phyloP scores from a whole-genome alignment of 73 alveolate genomes.

The Tetrahymena thermophila region DNA sequence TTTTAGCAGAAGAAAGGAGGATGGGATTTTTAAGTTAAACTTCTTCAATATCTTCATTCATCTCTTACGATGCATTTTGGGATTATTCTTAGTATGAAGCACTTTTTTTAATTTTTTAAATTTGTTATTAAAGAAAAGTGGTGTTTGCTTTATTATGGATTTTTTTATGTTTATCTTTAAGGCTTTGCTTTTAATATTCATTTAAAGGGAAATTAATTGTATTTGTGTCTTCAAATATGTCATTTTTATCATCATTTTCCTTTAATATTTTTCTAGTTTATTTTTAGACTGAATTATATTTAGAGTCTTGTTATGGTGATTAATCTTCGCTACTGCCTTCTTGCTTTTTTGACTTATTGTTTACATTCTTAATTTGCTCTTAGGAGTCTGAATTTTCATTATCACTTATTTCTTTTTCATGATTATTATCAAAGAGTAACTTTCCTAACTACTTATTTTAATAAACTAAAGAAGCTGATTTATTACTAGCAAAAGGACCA shows the following conservation, averaged over 20 bases:
- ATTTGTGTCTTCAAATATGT: not conserved
- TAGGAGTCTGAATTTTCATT: not conserved
- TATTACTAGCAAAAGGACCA: not conserved
- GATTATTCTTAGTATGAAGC: not conserved
- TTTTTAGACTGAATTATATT: not conserved
- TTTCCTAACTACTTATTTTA: not conserved
- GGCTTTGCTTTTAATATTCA: not conserved
- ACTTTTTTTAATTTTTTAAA: not conserved
- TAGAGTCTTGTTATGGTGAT: not conserved
- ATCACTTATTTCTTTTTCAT: not conserved
- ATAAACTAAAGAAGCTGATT: not conserved
- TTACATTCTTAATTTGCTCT: not conserved
- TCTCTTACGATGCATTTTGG: not conserved
- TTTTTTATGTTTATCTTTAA: not conserved
- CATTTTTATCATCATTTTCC: not conserved
- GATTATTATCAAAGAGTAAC: not conserved
- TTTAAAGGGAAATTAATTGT: not conserved
- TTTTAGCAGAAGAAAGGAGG: not conserved
- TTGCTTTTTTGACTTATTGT: too few relatives aligned
- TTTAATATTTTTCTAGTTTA: not conserved
- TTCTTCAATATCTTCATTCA: not conserved
- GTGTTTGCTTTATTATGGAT: not conserved
- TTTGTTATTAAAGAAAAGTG: not conserved
- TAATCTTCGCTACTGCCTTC: not conserved
- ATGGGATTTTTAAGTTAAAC: not conserved